Evolutionary conservation across 2,329 filamentous ascomycete species (phyloP), one percentile per base, ranked within the genome.

Genomic region (Hyphodiscus sp.): DNA sequence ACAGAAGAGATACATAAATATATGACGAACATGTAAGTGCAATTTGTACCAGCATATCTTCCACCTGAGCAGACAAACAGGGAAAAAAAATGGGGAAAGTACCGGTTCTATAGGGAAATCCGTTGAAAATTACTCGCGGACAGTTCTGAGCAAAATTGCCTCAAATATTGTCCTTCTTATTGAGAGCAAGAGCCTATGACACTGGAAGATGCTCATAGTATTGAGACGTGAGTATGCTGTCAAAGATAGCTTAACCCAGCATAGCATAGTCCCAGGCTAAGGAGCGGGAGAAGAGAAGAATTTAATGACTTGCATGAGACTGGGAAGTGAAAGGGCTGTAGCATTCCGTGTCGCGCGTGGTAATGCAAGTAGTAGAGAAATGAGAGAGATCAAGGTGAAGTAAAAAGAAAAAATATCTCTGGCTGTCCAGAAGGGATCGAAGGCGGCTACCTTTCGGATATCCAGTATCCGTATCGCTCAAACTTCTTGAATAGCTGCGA

Each of bases 311-410:
- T 41, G 52, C 55, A 20, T 44, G 43, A 45, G 52, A 55, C 4
- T 52, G 55, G 55, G 55, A 54, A 43, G 41, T 33, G 18, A 55
- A 26, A 55, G 54, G 46, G 48, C 48, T 18, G 29, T 47, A 6
- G 52, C n/a, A 11, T 26, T 51, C 20, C 30, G 16, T 13, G 45
- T 30, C n/a, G 52, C 23, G 7, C 23, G 42, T 18, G 52, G 38
- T 30, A 51, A 48, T 51, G 52, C 52, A 15, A 20, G 52, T 4
- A 54, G 52, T 20, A 50, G 44, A 51, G 52, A 48, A 19, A 44
- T 18, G 1, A 45, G 23, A 30, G 33, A 38, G 11, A 15, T 49
- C 13, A 44, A 19, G 18, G 23, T 42, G 15, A 26, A 44, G 13
- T 13, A 41, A 20, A 23, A 43, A 20, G 33, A 43, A 19, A 20